A percentile compares a stretch with the other conserved stretches of the same genome.
Conservation (phyloP, 2,329 filamentous ascomycete species). For the Botrytis deweyae region DNA sequence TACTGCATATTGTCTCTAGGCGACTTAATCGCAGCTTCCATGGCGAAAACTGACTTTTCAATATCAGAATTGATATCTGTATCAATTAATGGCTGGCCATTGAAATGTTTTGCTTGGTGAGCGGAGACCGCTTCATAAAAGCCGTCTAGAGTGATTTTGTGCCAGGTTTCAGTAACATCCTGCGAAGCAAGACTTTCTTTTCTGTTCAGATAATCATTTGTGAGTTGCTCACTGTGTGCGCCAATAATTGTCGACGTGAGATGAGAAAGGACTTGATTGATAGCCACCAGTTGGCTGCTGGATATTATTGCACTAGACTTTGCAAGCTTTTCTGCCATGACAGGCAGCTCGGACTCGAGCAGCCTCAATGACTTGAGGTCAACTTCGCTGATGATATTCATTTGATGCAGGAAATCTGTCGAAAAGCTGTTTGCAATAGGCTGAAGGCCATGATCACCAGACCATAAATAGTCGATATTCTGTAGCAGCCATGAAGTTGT, state of each 20-base stretch:
- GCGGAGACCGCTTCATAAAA: background rate
- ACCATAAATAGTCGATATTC: constrained; percentile 36
- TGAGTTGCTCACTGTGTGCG: constrained; percentile 27
- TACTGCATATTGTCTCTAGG: constrained; percentile 37
- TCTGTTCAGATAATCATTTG: background rate
- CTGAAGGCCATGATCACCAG: constrained; percentile 40
- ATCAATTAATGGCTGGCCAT: constrained; percentile 24
- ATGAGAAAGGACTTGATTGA: constrained; percentile 31
- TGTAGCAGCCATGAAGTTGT: constrained; percentile 31
- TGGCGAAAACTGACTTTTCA: constrained; percentile 35
- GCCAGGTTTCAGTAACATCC: background rate
- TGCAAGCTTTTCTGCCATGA: constrained; percentile 52
- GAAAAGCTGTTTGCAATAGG: constrained; percentile 52
- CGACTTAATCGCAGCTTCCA: constrained; percentile 36
- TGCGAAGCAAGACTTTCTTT: background rate
- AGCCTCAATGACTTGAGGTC: constrained; percentile 60
- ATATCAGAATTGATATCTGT: constrained; percentile 42
- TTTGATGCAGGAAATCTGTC: constrained; percentile 54
- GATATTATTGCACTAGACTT: constrained; percentile 39
- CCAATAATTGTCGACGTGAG: constrained; percentile 31
- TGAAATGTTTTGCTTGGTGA: background rate
- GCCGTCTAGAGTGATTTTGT: background rate
- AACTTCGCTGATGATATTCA: constrained; percentile 52
- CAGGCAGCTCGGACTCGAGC: constrained; percentile 63
- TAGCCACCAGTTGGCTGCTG: constrained; percentile 51